phyloP scores from a whole-genome alignment of 2,329 filamentous ascomycete species.

The Monilinia fructicola region DNA sequence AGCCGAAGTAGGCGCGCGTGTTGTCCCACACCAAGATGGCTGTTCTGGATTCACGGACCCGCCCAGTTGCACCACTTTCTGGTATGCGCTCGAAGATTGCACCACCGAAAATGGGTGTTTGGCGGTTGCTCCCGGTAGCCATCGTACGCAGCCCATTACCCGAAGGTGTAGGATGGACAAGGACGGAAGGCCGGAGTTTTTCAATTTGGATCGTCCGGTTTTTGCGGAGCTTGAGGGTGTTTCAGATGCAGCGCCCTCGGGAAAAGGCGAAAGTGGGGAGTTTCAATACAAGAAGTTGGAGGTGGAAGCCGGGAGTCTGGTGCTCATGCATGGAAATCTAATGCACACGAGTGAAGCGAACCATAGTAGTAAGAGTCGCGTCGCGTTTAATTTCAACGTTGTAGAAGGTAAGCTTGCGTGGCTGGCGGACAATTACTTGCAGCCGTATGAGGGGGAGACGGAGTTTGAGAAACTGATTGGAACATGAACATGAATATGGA shows the following conservation, averaged over 20 bases:
- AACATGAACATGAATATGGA: too few species aligned
- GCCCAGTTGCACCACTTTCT: slow-evolving; percentile 12
- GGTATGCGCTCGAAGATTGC: slow-evolving; percentile 15
- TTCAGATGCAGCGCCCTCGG: neutral
- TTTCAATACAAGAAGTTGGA: slow-evolving; percentile 16
- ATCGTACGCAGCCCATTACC: neutral
- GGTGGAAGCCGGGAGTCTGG: slow-evolving; percentile 5
- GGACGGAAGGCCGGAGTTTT: neutral
- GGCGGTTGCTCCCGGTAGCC: neutral
- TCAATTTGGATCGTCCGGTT: neutral
- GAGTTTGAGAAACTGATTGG: slow-evolving; percentile 12
- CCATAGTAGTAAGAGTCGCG: slow-evolving; percentile 8
- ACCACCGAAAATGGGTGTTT: slow-evolving; percentile 14
- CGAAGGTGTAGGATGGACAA: neutral
- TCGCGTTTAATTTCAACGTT: slow-evolving; percentile 14
- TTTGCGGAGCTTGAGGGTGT: neutral
- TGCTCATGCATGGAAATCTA: slow-evolving; percentile 21
- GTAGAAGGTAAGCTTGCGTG: slow-evolving; percentile 1
- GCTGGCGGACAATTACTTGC: slow-evolving; percentile 16
- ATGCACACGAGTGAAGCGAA: slow-evolving; percentile 21
- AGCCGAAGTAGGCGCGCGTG: slow-evolving; percentile 3
- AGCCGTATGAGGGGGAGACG: slow-evolving; percentile 5
- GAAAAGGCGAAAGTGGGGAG: neutral
- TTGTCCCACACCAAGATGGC: slow-evolving; percentile 14
- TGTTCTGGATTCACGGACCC: slow-evolving; percentile 16